phyloP scores from a whole-genome alignment of 78 protist species.

The Chrysochromulina parva region DNA sequence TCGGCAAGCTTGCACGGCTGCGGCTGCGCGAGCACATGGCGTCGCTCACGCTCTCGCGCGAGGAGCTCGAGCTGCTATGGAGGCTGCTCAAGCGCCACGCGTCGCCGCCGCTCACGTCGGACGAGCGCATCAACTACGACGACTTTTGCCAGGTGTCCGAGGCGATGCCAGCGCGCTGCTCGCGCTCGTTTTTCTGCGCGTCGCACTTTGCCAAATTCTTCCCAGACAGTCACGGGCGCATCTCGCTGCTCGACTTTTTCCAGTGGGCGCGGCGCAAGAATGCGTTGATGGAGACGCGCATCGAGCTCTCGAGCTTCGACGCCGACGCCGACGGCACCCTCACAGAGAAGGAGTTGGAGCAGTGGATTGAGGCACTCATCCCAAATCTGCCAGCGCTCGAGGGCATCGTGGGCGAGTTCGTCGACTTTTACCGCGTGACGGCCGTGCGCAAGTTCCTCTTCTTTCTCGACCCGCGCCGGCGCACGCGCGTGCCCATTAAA shows the following conservation, averaged over 20 bases:
- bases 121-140: not conserved
- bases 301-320: not conserved
- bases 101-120: not conserved
- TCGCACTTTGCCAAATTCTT: not conserved
- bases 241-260: not conserved
- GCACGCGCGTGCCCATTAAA: conserved; percentile 2
- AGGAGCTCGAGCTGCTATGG: not conserved
- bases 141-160: not conserved
- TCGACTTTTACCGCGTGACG: not conserved
- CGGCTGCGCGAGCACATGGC: not conserved
- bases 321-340: not conserved
- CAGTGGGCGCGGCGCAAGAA: not conserved
- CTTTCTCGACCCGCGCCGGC: conserved; percentile 49
- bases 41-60: not conserved
- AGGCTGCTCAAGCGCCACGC: not conserved
- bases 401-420: not conserved
- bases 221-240: not conserved
- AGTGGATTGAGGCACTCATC: not conserved
- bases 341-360: not conserved
- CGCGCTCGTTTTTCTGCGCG: not conserved
- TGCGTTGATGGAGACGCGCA: not conserved
- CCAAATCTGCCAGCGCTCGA: not conserved
- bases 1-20: not conserved
- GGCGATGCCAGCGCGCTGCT: not conserved
- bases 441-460: conserved; percentile 47